Evolutionary conservation across 176 grass and related monocot species (phyloP).

Genomic region (Phyllostachys edulis): DNA sequence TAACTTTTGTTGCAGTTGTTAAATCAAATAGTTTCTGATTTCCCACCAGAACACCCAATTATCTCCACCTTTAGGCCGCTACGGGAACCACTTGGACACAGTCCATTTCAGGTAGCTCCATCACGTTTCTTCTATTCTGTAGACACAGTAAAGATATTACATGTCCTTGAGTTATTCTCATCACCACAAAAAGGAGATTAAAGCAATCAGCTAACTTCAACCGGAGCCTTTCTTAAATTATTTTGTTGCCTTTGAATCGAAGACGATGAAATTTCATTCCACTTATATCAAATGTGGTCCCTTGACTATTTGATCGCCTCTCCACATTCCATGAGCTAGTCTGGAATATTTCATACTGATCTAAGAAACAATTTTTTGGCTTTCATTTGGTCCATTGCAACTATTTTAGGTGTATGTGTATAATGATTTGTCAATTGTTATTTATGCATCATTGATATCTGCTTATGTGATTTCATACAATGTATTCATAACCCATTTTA

Average conservation of each 20-base stretch:
- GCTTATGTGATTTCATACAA: background rate
- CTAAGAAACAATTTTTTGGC: background rate
- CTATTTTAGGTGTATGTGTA: background rate
- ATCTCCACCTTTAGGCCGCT: constrained; percentile 84
- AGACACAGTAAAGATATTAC: background rate
- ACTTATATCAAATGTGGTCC: background rate
- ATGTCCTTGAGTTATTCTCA: background rate
- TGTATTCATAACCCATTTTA: background rate
- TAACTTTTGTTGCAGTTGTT: constrained; percentile 63
- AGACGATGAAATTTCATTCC: background rate
- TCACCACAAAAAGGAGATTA: background rate
- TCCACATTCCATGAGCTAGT: background rate
- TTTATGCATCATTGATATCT: background rate
- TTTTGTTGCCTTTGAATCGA: background rate
- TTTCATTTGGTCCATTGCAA: background rate
- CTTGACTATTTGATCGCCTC: background rate
- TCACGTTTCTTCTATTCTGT: constrained; percentile 24
- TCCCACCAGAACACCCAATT: constrained; percentile 76
- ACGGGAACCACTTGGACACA: constrained; percentile 87
- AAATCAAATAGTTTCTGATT: constrained; percentile 96
- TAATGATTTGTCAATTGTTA: background rate
- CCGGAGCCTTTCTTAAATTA: background rate
- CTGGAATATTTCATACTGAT: background rate
- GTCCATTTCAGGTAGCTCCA: constrained; percentile 80
- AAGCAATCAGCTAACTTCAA: background rate